Percentiles rank a stretch among this genome's conserved stretches.
Evolutionary conservation across 257 asterid genomes (phyloP).

Genomic region (Plantago elongata): DNA sequence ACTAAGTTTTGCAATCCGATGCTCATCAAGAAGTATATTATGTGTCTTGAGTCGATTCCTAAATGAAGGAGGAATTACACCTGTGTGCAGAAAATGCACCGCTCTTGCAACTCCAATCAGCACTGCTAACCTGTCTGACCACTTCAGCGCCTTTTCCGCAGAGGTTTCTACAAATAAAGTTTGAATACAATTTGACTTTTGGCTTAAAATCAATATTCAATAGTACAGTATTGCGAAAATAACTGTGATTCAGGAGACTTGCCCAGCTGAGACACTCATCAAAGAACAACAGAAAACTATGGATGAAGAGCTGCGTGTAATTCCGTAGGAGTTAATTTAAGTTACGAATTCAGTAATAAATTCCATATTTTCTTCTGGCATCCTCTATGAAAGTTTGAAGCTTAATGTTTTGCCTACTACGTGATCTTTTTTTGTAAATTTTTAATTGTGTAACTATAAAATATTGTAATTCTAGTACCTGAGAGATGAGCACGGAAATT

Average conservation of each 20-base stretch:
- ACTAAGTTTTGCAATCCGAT: constrained; percentile 77
- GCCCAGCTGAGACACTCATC: too few relatives aligned
- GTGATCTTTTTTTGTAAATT: too few relatives aligned
- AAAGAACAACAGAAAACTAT: too few relatives aligned
- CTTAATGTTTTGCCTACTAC: too few relatives aligned
- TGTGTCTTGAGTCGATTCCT: constrained; percentile 66
- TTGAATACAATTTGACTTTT: constrained; percentile 18
- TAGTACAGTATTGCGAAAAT: too few relatives aligned
- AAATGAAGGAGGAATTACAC: constrained; percentile 73
- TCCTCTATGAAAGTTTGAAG: too few relatives aligned
- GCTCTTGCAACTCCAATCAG: constrained; percentile 85
- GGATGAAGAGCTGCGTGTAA: too few relatives aligned
- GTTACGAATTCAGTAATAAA: too few relatives aligned
- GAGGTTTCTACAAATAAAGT: constrained; percentile 45
- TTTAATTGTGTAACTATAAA: too few relatives aligned
- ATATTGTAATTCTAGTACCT: constrained; percentile 36
- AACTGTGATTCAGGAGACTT: too few relatives aligned
- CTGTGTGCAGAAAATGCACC: constrained; percentile 89
- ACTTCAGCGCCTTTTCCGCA: constrained; percentile 62
- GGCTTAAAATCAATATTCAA: constrained; percentile 1
- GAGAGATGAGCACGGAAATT: constrained; percentile 71
- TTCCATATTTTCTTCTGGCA: too few relatives aligned
- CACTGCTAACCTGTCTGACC: constrained; percentile 86
- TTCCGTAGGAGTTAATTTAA: too few relatives aligned
- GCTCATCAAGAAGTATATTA: constrained; percentile 77